A percentile compares a stretch with the other conserved stretches of the same genome.
phyloP scores from a whole-genome alignment of 495 filamentous ascomycete species.

The Xeromyces bisporus region DNA sequence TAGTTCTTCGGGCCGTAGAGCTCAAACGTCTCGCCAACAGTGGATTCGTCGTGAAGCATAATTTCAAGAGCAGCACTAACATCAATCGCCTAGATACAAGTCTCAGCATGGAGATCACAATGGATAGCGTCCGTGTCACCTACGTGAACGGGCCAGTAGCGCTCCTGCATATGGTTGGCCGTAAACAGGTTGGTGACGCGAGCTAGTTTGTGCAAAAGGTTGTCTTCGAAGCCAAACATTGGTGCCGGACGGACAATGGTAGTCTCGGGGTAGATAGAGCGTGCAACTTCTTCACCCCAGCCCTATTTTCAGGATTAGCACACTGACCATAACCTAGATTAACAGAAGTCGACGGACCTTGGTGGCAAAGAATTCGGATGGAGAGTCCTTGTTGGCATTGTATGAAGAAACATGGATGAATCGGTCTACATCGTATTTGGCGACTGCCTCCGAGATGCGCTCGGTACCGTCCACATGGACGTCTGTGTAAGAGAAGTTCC shows the following conservation, averaged over 20 bases:
- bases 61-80: slow-evolving; percentile 72
- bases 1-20: slow-evolving; percentile 90
- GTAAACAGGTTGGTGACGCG: slow-evolving; percentile 64
- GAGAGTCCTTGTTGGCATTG: slow-evolving; percentile 67
- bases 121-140: slow-evolving; percentile 15
- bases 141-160: slow-evolving; percentile 84
- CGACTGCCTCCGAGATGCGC: slow-evolving; percentile 86
- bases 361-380: slow-evolving; percentile 73
- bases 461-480: slow-evolving; percentile 91
- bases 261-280: slow-evolving; percentile 90
- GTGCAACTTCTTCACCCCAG: slow-evolving; percentile 64
- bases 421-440: slow-evolving; percentile 96
- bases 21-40: slow-evolving; percentile 80
- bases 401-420: slow-evolving; percentile 95
- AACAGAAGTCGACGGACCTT: slow-evolving; percentile 39
- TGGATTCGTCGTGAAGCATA: slow-evolving; percentile 81
- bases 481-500: slow-evolving; percentile 86
- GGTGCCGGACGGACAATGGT: slow-evolving; percentile 93
- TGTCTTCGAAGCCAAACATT: slow-evolving; percentile 88
- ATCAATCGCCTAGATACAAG: slow-evolving; percentile 50
- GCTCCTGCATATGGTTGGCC: slow-evolving; percentile 81
- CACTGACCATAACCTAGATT: neutral
- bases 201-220: slow-evolving; percentile 74
- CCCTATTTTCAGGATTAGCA: slow-evolving; percentile 31
- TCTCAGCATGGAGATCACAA: too few relatives aligned